Evolutionary conservation across 305 asterid genomes (phyloP), one percentile per base, ranked within the genome.

Genomic region (Striga hermonthica): DNA sequence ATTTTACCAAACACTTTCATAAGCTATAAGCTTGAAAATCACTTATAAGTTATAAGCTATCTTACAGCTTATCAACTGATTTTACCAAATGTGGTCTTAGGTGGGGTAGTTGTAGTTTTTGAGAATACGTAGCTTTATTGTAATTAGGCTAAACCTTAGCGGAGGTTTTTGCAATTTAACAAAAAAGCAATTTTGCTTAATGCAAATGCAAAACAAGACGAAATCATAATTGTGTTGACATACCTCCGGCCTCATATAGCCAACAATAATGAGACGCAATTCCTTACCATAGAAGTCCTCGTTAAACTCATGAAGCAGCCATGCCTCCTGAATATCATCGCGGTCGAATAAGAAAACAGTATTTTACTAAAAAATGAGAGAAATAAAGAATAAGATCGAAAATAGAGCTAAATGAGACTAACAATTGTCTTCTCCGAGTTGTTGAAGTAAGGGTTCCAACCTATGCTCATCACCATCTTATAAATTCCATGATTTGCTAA

Each of bases 401-500:
- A 58, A n/a, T 34, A 48, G 64, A 62, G 78, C n/a, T 54, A 43
- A 40, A 57, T 55, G 65, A 54, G 65, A 54, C 11, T 52, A 7
- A 92, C 99, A 15, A 93, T 83, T 57, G 97, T 88, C 80, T 93
- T 93, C 79, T 90, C 97, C 0, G 95, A 45, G 75, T 93, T 93
- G 81, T 88, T 74, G 73, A 93, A 93, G 72, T 84, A 90, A 57
- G 95, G 99, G 67, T 93, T 90, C 97, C 97, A 90, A 56, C 97
- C 97, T 34, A 93, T 73, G 85, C 97, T 93, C 98, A 84, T 84
- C 47, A 87, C 98, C 96, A 89, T 89, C 81, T 87, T 89, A 82
- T 81, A 89, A 77, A 86, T 80, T 62, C 96, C 95, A 45, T 76
- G 80, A 36, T 43, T 72, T 48, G 77, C 75, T 78, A 92, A 78